phyloP scores from a whole-genome alignment of 768 basidiomycete genomes.

The Panus rudis region DNA sequence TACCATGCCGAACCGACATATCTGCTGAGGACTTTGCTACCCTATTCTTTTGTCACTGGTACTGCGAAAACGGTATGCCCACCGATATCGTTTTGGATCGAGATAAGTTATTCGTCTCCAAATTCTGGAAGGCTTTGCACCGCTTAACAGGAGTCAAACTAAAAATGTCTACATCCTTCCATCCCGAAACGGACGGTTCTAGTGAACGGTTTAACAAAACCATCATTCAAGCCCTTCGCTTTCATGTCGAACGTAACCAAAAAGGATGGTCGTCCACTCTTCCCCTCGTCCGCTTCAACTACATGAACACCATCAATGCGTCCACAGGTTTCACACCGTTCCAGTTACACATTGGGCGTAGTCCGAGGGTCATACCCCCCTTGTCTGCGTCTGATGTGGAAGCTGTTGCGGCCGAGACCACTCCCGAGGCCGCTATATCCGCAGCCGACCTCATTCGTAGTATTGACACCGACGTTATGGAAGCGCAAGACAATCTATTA shows the following conservation, averaged over 20 bases:
- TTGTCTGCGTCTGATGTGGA: neutral
- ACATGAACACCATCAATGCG: constrained; percentile 19
- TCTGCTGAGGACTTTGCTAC: constrained; percentile 12
- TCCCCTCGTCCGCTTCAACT: constrained; percentile 17
- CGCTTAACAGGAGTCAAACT: constrained; percentile 21
- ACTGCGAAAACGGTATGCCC: constrained; percentile 17
- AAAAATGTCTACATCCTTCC: constrained; percentile 27
- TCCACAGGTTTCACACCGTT: constrained; percentile 19
- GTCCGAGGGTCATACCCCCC: constrained; percentile 15
- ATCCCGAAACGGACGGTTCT: constrained; percentile 32
- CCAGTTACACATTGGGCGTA: constrained; percentile 12
- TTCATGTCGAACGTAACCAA: constrained; percentile 17
- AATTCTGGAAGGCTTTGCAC: constrained; percentile 28
- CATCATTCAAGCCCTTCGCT: constrained; percentile 17
- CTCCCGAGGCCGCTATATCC: neutral
- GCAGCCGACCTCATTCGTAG: constrained; percentile 1
- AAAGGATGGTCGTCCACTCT: constrained; percentile 10
- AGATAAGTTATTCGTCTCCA: constrained; percentile 25
- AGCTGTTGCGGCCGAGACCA: too few species aligned
- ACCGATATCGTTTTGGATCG: constrained; percentile 21
- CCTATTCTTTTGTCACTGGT: constrained; percentile 22
- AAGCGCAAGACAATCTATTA: constrained; percentile 30
- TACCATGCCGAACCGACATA: constrained; percentile 6
- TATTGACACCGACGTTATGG: constrained; percentile 15
- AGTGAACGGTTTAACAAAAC: constrained; percentile 25